Base-by-base conservation (phyloP, 495 filamentous ascomycete species). In the Penicillium diatomitis region DNA sequence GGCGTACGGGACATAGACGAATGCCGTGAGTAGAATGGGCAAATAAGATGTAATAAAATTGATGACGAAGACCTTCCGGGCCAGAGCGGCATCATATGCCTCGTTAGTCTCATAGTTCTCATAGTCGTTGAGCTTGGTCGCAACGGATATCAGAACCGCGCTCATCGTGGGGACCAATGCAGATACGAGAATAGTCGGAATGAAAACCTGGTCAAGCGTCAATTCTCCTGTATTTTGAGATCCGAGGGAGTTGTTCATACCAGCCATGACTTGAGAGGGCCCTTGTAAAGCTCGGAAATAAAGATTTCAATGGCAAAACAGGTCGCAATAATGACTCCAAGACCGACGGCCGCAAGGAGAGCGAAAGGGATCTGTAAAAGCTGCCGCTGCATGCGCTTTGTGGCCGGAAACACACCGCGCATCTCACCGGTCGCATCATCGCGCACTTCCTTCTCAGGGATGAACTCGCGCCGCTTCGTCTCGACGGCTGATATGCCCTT, bases 21-120 rank as follows among this genome's bases (percentile, higher is more conserved):
- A 98, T 6, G 92, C 90, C 0, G 92, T 97, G 9, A 98, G 72
- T 65, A 95, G 85, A 32, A 98, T 81, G 0, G 88, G 86, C 3
- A 96, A 79, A 60, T 97, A 98, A 0, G 92, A 96, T 8, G 89
- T 96, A 60, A 98, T 92, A 60, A 97, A 95, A 70, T 98, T 97
- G 54, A 98, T 77, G 27, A 98, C 80, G 55, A 98, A 96, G 38
- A 95, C 80, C 67, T 98, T 98, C 57, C 81, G 80, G 3, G 88
- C 90, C 60, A 97, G 73, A 2, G 89, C 84, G 3, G 79, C 76
- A 52, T 94, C 82, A 53, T 97, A 88, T 1, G 79, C 74, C 46
- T 86, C 83, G 11, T 79, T 73, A 0, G 89, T 96, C 61, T 94
- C 86, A 66, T 96, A 91, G 64, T 98, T 98, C 58, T 98, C 92